Evolutionary conservation across 176 grass and related monocot genomes (phyloP), one percentile per base, ranked within the genome.

Genomic region (Stipa capillata): DNA sequence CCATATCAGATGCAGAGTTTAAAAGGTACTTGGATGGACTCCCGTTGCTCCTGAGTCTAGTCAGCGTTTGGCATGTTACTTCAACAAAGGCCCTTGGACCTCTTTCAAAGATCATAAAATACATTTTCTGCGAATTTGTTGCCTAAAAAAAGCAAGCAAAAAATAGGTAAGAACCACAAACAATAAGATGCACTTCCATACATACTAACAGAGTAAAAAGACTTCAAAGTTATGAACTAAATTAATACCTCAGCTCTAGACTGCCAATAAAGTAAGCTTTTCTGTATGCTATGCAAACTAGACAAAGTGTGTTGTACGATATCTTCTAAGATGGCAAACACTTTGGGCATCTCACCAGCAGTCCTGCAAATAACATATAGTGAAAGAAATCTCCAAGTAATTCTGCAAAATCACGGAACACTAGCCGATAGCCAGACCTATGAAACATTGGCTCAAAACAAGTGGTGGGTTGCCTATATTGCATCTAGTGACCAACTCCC

Each of bases 61-160:
- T 78, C 7, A 91, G 76, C n/a, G 90, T 75, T 58, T 90, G 84
- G 61, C 65, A 88, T 60, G 85, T 90, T 72, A 77, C 48, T 78
- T 88, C 80, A 20, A 85, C 52, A 83, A 97, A 97, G 43, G 94
- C 89, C 48, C 89, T 84, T 63, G 91, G 94, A 21, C 94, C 94
- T 84, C 94, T 91, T 86, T 97, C 91, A 84, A 97, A 91, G 14
- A 97, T 79, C 91, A 97, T 94, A 74, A 89, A 97, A 66, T 91
- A 94, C 54, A 97, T 85, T 74, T 91, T 97, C 65, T 88, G 91
- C 24, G 72, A 86, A 82, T 66, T 85, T 76, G 88, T 85, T 87
- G 83, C 90, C 88, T 90, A 43, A 41, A 77, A 69, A 23, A 48
- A 79, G 77, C 32, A 77, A 62, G 74, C 62, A 87, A 52, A 83